Evolutionary conservation across 352 stramenopile genomes (phyloP), one percentile per base, ranked within the genome.

Genomic region (Peronospora farinosa): DNA sequence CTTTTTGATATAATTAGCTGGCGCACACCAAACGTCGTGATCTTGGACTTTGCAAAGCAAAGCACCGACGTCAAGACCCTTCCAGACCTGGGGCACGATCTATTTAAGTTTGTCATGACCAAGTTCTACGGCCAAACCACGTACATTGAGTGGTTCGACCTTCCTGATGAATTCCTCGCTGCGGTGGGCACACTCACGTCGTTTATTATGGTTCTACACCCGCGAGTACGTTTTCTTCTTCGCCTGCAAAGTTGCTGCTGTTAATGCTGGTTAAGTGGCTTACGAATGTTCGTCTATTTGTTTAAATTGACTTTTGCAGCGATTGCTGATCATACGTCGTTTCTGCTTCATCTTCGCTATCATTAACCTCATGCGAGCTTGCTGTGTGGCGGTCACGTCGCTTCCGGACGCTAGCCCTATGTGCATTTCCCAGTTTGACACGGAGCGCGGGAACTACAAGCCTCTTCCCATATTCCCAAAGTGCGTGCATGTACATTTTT

Each of bases 321-420:
- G 78, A 16, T 60, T 93, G 40, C 67, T 93, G 36, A 90, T 93
- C 46, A 37, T 93, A 28, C 83, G 83, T 16, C 79, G 83, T 36
- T 84, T 93, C 57, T 91, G 79, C 41, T 80, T 82, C 27, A 84
- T 92, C 45, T 93, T 90, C 33, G 80, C 80, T 1, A 79, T 78
- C 57, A 89, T 93, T 58, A 93, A 93, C 52, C 49, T 93, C 36
- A 88, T 93, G 72, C 74, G 83, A 47, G 83, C 77, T n/a, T 83
- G 80, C 45, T 90, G 78, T 43, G 83, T 93, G 33, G 80, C 83
- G n/a, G 80, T 87, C 21, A 93, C 83, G 30, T 93, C 83, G 25
- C 69, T 93, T 6, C 83, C 83, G 0, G 83, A 93, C 39, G 83
- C 83, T n/a, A 92, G 80, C 49, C 80, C 83, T 21, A 77, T 84